Conservation (phyloP, 805 yeast species). For the Saccharomycopsis capsularis region DNA sequence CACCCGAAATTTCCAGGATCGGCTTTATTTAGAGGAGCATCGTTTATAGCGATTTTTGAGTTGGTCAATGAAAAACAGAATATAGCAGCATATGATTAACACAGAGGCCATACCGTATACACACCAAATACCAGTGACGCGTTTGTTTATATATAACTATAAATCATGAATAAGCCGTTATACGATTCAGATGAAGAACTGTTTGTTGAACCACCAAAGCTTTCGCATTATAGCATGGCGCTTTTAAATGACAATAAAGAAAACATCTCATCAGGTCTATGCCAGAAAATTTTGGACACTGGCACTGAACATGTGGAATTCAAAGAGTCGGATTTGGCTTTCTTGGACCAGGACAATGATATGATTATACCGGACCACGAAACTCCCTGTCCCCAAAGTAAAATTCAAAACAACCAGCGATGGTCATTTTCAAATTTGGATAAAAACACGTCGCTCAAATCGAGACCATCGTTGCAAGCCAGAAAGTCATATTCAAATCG, state of each 20-base stretch:
- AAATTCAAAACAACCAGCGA: no score
- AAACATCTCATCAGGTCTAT: not conserved
- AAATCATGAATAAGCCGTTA: conserved; percentile 12
- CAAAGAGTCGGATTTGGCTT: not conserved
- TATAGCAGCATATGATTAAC: no score
- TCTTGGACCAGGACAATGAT: not conserved
- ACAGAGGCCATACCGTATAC: no score
- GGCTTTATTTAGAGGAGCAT: no score
- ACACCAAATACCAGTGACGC: no score
- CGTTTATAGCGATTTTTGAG: no score
- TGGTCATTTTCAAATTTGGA: not conserved
- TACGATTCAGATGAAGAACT: conserved; percentile 23
- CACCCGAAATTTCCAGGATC: no score
- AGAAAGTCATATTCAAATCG: not conserved
- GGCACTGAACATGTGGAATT: not conserved
- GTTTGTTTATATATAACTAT: no score
- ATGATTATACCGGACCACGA: not conserved
- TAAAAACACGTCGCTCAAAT: not conserved
- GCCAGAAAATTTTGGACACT: not conserved
- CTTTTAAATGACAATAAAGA: conserved; percentile 16
- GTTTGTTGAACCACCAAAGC: conserved; percentile 22
- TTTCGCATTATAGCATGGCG: conserved; percentile 19
- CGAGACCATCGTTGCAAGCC: conserved; percentile 2
- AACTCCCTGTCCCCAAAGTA: not conserved
- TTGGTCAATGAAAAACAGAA: no score